Evolutionary conservation across 2,329 filamentous ascomycete species (phyloP), one percentile per base, ranked within the genome.

Genomic region (Triangularia setosa): DNA sequence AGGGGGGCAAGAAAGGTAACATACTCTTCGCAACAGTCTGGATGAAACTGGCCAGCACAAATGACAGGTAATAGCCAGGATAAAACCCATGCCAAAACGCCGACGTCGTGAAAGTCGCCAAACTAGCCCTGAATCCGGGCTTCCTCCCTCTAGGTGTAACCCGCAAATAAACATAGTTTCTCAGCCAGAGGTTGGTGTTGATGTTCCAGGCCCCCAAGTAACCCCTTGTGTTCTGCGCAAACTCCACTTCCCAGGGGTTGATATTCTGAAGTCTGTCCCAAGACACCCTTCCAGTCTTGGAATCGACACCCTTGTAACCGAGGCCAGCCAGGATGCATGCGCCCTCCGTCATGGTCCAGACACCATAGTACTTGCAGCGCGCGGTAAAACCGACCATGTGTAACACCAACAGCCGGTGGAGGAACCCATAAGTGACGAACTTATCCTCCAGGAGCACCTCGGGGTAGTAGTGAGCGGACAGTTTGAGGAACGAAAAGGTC

Each of bases 81-180:
- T 96, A 96, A 78, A 99, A 99, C 28, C 95, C 95, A 74, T 99
- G 95, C 95, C 95, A 99, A 70, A 98, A 89, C 2, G 95, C 94
- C 73, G 93, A 97, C 21, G 95, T 98, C 6, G 88, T 86, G 75
- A 99, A 99, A 0, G 95, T 99, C 33, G 93, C 92, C 80, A 99
- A 80, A 72, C 91, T 98, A 59, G 95, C 95, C 65, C 93, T 85
- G 80, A 99, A 99, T 1, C 95, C 95, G 9, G 95, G 95, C 77
- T 98, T 99, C 82, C 93, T 95, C 61, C 95, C 95, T 71, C 91
- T 90, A 0, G 95, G 95, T 0, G 95, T 99, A 2, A 99, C 95
- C 24, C 95, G 89, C 57, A 99, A 83, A 74, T 98, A 99, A 70
- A 99, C 84, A 74, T 97, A 99, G 77, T 98, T 97, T 56, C 93